Conservation (phyloP, 73 alveolate species). For the Blepharisma stoltei region DNA sequence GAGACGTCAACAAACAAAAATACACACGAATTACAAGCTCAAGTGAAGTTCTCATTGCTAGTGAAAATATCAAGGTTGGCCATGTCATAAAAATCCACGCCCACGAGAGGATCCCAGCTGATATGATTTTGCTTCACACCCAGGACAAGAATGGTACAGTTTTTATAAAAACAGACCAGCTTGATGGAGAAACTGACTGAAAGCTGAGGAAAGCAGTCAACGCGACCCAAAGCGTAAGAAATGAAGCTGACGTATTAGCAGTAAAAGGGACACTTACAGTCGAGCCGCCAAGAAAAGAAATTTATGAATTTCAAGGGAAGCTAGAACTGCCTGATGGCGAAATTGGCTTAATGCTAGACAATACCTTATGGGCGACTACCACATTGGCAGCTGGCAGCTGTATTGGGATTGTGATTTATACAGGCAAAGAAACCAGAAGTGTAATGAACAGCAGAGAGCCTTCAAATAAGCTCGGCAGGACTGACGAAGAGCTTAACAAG, state of each 20-base stretch:
- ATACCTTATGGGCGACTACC: slow-evolving; percentile 83
- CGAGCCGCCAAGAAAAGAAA: slow-evolving; percentile 63
- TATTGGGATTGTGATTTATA: slow-evolving; percentile 74
- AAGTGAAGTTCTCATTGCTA: slow-evolving; percentile 36
- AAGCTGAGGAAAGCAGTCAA: slow-evolving; percentile 84
- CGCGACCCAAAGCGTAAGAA: slow-evolving; percentile 41
- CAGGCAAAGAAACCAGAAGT: slow-evolving; percentile 86
- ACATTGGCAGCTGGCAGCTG: slow-evolving; percentile 77
- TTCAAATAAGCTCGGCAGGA: slow-evolving; percentile 63
- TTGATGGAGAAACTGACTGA: slow-evolving; percentile 99
- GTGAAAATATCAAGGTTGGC: slow-evolving; percentile 68
- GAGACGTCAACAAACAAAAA: slow-evolving; percentile 44
- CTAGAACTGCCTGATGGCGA: slow-evolving; percentile 4
- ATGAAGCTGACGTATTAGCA: slow-evolving; percentile 47
- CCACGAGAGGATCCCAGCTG: slow-evolving; percentile 90
- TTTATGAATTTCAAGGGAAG: slow-evolving; percentile 72
- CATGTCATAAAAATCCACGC: slow-evolving; percentile 71
- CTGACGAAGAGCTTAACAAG: slow-evolving; percentile 78
- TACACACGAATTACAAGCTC: slow-evolving; percentile 57
- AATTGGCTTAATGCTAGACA: slow-evolving; percentile 63
- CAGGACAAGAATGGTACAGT: slow-evolving; percentile 60
- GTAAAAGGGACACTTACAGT: slow-evolving; percentile 27
- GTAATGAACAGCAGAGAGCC: slow-evolving; percentile 79
- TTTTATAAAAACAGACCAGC: slow-evolving; percentile 89
- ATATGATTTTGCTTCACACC: slow-evolving; percentile 75